A percentile compares a stretch with the other conserved stretches of the same genome.
These are phyloP conservation scores for Venturia effusa DNA, from an alignment of 2,329 filamentous ascomycete genomes.

Conservation along the genomic window DNA sequence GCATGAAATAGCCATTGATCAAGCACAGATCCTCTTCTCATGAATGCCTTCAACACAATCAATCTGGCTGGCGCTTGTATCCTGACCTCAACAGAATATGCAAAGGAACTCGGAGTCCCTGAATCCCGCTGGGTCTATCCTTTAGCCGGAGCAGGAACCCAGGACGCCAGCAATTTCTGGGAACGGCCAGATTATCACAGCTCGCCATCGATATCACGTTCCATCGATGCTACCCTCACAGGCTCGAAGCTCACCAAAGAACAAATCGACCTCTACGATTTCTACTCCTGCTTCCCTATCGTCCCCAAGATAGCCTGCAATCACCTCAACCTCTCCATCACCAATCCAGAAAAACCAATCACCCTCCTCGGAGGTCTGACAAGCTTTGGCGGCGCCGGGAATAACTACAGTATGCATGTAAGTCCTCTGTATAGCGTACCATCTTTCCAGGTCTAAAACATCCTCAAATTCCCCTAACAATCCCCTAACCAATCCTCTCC, in stretches of 20 bases:
- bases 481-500: neutral
- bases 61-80: conserved; percentile 53
- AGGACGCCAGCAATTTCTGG: conserved; percentile 52
- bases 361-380: conserved; percentile 56
- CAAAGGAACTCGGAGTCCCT: conserved; percentile 43
- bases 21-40: conserved; percentile 50
- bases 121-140: conserved; percentile 52
- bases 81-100: conserved; percentile 46
- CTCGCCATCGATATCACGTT: conserved; percentile 47
- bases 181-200: conserved; percentile 46
- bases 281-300: conserved; percentile 61
- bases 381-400: conserved; percentile 59
- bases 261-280: conserved; percentile 50
- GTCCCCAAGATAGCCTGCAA: conserved; percentile 55
- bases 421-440: conserved; percentile 16
- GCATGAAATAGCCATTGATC: neutral
- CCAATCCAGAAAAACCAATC: conserved; percentile 38
- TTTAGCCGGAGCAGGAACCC: conserved; percentile 51
- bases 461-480: neutral
- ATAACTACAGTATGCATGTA: conserved; percentile 59
- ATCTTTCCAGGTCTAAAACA: no score
- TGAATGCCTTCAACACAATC: conserved; percentile 63
- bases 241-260: conserved; percentile 35
- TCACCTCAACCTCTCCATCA: conserved; percentile 45
- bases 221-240: conserved; percentile 43